Percentiles rank a stretch among this genome's conserved stretches.
phyloP scores from a whole-genome alignment of 2,329 filamentous ascomycete species.

The Dactylellina cionopaga region DNA sequence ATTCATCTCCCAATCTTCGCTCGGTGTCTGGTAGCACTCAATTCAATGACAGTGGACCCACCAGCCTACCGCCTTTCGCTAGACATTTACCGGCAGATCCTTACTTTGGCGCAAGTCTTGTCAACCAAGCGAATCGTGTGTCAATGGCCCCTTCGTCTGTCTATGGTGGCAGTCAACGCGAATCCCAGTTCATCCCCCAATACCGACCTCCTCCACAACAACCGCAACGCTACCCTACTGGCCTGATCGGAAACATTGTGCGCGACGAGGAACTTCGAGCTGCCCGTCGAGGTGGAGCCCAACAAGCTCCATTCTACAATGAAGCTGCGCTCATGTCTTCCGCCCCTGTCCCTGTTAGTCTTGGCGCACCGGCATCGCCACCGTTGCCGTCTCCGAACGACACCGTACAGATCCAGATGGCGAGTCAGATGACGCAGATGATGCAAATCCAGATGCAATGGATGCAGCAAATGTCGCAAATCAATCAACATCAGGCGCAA shows the following conservation, averaged over 20 bases:
- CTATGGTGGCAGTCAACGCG: conserved; percentile 60
- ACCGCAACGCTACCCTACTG: conserved; percentile 72
- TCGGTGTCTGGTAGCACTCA: conserved; percentile 69
- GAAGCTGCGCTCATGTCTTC: conserved; percentile 56
- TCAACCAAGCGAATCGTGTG: conserved; percentile 77
- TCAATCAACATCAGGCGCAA: conserved; percentile 56
- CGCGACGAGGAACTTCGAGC: conserved; percentile 60
- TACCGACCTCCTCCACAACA: conserved; percentile 56
- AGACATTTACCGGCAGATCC: conserved; percentile 84
- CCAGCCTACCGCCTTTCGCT: conserved; percentile 79
- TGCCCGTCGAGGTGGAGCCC: conserved; percentile 37
- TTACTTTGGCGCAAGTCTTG: conserved; percentile 78
- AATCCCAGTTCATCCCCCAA: conserved; percentile 58
- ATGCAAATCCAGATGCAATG: conserved; percentile 96
- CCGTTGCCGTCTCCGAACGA: conserved; percentile 70
- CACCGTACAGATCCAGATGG: conserved; percentile 81
- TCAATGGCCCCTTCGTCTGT: conserved; percentile 70
- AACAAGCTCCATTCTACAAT: conserved; percentile 53
- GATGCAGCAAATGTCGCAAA: conserved; percentile 70
- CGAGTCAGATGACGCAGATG: conserved; percentile 83
- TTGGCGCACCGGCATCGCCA: conserved; percentile 1
- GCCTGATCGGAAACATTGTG: conserved; percentile 87
- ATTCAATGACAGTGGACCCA: conserved; percentile 58
- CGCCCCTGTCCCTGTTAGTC: conserved; percentile 20
- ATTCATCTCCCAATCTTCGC: conserved; percentile 77